phyloP scores from a whole-genome alignment of 176 grass and related monocot genomes.

The Aegilops tauschii region DNA sequence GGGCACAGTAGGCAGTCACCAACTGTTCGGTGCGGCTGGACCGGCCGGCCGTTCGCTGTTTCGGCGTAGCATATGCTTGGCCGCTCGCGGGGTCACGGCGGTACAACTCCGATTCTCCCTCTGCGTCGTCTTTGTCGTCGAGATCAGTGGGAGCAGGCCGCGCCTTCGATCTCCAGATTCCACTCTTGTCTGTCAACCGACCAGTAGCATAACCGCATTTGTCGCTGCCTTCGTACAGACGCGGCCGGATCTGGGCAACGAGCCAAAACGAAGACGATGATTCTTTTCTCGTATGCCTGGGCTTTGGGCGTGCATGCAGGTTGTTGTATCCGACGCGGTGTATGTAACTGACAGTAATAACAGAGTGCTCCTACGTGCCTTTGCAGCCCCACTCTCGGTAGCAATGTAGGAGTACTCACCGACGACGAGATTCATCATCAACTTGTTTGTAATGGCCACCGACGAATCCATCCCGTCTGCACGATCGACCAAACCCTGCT shows the following conservation, averaged over 20 bases:
- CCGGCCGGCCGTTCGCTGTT: background rate
- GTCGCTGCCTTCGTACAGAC: background rate
- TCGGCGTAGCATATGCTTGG: background rate
- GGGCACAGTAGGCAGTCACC: background rate
- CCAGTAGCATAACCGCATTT: constrained; percentile 3
- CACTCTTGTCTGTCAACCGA: background rate
- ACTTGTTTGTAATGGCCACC: background rate
- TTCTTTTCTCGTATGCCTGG: background rate
- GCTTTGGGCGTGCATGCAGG: background rate
- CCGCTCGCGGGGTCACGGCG: background rate
- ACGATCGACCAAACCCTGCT: background rate
- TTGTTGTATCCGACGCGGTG: no score
- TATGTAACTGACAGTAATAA: no score
- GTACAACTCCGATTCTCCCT: background rate
- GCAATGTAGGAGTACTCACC: no score
- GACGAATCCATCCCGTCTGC: background rate
- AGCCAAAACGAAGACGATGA: background rate
- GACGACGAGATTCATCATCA: background rate
- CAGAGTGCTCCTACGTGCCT: no score
- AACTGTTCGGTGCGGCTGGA: background rate
- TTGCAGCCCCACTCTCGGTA: no score
- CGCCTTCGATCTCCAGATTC: background rate
- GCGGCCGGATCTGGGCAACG: background rate
- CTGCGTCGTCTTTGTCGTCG: background rate
- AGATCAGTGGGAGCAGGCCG: background rate